Evolutionary conservation across 164 flowering plant species (phyloP).

Genomic region (Vitis labrusca): DNA sequence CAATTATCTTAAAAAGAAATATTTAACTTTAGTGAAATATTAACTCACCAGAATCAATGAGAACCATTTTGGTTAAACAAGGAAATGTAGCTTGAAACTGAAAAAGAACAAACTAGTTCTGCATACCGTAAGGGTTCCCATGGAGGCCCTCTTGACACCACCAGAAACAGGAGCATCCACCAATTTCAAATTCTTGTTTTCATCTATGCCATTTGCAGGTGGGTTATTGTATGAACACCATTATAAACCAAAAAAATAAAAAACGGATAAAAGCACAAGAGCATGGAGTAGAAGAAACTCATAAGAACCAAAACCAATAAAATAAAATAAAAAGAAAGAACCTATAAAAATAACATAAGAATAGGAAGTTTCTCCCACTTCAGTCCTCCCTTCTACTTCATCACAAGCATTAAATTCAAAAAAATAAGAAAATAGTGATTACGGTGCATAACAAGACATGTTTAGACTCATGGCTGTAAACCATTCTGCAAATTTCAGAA

Average conservation of each 20-base stretch:
- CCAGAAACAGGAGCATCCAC: slow-evolving; percentile 99
- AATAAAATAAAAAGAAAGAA: background rate
- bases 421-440: too few species aligned
- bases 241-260: background rate
- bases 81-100: background rate
- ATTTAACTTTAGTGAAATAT: background rate
- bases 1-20: slow-evolving; percentile 68
- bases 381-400: slow-evolving; percentile 25
- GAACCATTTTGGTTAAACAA: background rate
- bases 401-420: too few species aligned
- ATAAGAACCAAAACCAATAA: background rate
- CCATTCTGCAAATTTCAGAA: too few species aligned
- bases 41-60: background rate
- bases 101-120: background rate
- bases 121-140: slow-evolving; percentile 87
- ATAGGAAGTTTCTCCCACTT: slow-evolving; percentile 43
- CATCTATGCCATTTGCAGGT: slow-evolving; percentile 34
- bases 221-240: background rate
- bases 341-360: background rate
- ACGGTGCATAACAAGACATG: too few species aligned
- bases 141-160: slow-evolving; percentile 83
- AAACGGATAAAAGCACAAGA: background rate
- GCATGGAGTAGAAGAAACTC: background rate
- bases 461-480: too few species aligned
- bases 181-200: slow-evolving; percentile 69